Base-by-base conservation (phyloP, 371 early-diverging fungal species). In the Batrachochytrium dendrobatidis region DNA sequence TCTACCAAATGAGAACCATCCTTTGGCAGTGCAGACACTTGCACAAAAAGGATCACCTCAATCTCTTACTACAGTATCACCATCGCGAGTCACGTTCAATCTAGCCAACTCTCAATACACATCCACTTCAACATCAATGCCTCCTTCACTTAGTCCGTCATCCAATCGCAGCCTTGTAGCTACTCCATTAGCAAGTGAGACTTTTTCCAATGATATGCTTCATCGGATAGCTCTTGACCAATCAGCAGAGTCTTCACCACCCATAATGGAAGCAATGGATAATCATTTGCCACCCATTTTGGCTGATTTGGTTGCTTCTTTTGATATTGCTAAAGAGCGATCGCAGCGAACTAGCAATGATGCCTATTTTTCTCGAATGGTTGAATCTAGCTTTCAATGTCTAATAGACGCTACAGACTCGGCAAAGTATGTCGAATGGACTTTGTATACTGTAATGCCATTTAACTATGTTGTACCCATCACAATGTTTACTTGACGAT, bases 341-440 rank as follows among this genome's bases (percentile, higher is more conserved):
- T 39, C 39, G 75, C 83, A 0, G 79, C 85, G 25, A 84, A 84
- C 65, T 83, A 82, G 6, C 76, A 83, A 77, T 44, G 34, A 59
- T 22, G 61, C 62, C 22, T 70, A 60, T 34, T 44, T 73, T 30
- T 62, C 62, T 28, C 56, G 62, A 7, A 87, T 91, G 88, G 65
- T 90, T 58, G 87, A 88, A 57, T 80, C 86, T 10, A 86, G 87
- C 63, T 83, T 85, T 62, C 83, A 83, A 60, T 82, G 80, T 69
- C 69, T 89, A 17, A 90, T 90, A 32, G 88, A 88, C 51, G 68
- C 83, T 2, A 70, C 80, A 45, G 91, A 93, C 66, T 83, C 85
- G 2, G 90, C 88, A 69, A 75, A 81, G 87, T 86, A 68, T 39
- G 43, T 34, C n/a, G n/a, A n/a, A 44, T 3, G 31, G 29, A 8